Percentiles rank a stretch among this genome's conserved stretches.
phyloP scores from a whole-genome alignment of 306 rosid species.

The Amphicarpaea edgeworthii region DNA sequence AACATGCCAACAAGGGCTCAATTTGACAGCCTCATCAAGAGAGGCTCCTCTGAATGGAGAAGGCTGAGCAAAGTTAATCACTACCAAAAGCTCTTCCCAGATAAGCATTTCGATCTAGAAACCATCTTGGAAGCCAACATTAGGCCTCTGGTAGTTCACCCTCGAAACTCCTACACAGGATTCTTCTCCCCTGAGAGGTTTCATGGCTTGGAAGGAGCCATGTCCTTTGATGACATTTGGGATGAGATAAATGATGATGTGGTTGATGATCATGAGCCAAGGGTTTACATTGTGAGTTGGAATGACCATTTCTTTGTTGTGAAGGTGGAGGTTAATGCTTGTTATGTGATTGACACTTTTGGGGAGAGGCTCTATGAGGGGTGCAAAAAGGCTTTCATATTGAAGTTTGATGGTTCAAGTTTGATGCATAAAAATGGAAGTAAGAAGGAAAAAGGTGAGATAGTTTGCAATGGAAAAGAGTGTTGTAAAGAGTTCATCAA shows the following conservation, averaged over 20 bases:
- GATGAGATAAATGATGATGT: background rate
- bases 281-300: background rate
- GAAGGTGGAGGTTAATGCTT: slow-evolving; percentile 53
- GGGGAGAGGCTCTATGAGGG: slow-evolving; percentile 69
- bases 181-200: slow-evolving; percentile 6
- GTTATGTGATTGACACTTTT: slow-evolving; percentile 61
- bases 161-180: slow-evolving; percentile 2
- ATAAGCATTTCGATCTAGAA: slow-evolving; percentile 1
- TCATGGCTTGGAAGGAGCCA: background rate
- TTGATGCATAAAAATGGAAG: slow-evolving; percentile 37
- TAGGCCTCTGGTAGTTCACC: background rate
- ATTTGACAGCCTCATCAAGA: slow-evolving; percentile 6
- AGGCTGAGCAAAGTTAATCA: background rate
- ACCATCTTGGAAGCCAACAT: slow-evolving; percentile 8
- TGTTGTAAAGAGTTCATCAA: slow-evolving; percentile 68
- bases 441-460: background rate
- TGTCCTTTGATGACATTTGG: slow-evolving; percentile 15
- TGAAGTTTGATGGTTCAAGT: slow-evolving; percentile 62
- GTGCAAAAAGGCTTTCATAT: slow-evolving; percentile 59
- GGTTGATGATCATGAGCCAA: background rate
- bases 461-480: slow-evolving; percentile 62
- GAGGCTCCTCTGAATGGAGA: background rate
- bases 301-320: slow-evolving; percentile 2
- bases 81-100: slow-evolving; percentile 8
- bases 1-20: background rate